A percentile compares a stretch with the other conserved stretches of the same genome.
These are phyloP conservation scores for Colletotrichum scovillei DNA, from an alignment of 2,329 filamentous ascomycete genomes.

Conservation along the genomic window DNA sequence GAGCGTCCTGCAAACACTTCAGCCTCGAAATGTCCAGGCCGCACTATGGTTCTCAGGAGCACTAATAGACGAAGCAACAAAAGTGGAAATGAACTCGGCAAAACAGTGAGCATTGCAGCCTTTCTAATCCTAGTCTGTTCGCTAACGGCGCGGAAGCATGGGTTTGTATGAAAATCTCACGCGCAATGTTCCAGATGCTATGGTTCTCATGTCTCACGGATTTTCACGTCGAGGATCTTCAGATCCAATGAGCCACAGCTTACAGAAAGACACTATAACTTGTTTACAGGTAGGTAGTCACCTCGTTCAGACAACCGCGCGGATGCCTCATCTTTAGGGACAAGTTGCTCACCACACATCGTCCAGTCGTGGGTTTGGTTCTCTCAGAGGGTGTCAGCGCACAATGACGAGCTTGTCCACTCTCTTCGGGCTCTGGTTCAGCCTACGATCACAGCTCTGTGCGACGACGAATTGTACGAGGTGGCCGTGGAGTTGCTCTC, in stretches of 20 bases:
- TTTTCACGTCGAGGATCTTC: slow-evolving; percentile 41
- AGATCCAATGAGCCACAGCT: slow-evolving; percentile 43
- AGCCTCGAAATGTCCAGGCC: slow-evolving; percentile 61
- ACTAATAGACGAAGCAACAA: slow-evolving; percentile 75
- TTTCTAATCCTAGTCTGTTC: not conserved
- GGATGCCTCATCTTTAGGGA: not conserved
- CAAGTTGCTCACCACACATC: slow-evolving; percentile 19
- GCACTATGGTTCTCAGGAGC: slow-evolving; percentile 73
- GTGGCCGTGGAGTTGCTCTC: slow-evolving; percentile 72
- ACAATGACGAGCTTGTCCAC: slow-evolving; percentile 66
- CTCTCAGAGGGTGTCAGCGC: slow-evolving; percentile 71
- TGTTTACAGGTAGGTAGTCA: slow-evolving; percentile 66
- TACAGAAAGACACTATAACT: slow-evolving; percentile 66
- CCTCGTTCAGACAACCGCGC: not conserved
- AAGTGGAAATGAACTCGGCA: slow-evolving; percentile 71
- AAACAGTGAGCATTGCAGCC: slow-evolving; percentile 59
- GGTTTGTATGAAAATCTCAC: slow-evolving; percentile 53
- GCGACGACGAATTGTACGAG: slow-evolving; percentile 68
- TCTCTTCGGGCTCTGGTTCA: slow-evolving; percentile 70
- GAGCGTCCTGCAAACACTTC: slow-evolving; percentile 60
- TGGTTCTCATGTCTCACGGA: slow-evolving; percentile 52
- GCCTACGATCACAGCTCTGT: slow-evolving; percentile 70
- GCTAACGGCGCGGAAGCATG: slow-evolving; percentile 42
- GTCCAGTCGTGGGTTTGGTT: slow-evolving; percentile 79
- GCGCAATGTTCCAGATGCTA: slow-evolving; percentile 53